Base-by-base conservation (phyloP, 352 stramenopile species). In the Porosira glacialis region DNA sequence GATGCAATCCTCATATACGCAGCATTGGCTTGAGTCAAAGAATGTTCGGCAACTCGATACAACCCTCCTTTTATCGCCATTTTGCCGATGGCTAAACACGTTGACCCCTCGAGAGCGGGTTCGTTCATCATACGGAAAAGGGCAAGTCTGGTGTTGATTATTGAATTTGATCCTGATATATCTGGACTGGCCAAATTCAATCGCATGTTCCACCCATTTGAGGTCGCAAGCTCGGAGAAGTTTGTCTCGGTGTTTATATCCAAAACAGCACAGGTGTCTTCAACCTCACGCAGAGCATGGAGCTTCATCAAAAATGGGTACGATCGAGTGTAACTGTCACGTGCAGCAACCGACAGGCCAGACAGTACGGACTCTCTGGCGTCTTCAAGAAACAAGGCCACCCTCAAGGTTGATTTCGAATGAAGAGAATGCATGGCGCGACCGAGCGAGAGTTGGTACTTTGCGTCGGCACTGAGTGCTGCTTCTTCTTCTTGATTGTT, bases 51-150 rank as follows among this genome's bases (percentile, higher is more conserved):
- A 61, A 89, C 59, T 52, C 78, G 57, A 58, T 71, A 70, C 15
- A 84, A 60, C 0, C 75, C 63, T 19, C 52, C 64, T 53, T 92
- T 92, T 21, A 83, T 79, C 39, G 87, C 78, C 30, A 65, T 49
- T 70, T 83, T 90, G 22, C 83, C 87, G 49, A 83, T 74, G 24
- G 64, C 66, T 43, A 91, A 61, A 72, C 87, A 90, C 31, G 92
- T 50, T 13, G 41, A 68, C 24, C 72, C 81, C 77, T 90, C 85
- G 27, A 89, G 43, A 10, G 56, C 62, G 24, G 67, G 48, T 41
- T 91, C 71, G n/a, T 74, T 50, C 7, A 61, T 57, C 28, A 93
- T 58, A 28, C 78, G 64, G 55, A 78, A 81, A 15, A 93, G 30
- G 1, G 78, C 81, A 38, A 93, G 59, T 41, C 87, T 62, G 7